A percentile compares a stretch with the other conserved stretches of the same genome.
These are phyloP conservation scores for Verticillium nubilum DNA, from an alignment of 2,329 filamentous ascomycete genomes.

Conservation along the genomic window DNA sequence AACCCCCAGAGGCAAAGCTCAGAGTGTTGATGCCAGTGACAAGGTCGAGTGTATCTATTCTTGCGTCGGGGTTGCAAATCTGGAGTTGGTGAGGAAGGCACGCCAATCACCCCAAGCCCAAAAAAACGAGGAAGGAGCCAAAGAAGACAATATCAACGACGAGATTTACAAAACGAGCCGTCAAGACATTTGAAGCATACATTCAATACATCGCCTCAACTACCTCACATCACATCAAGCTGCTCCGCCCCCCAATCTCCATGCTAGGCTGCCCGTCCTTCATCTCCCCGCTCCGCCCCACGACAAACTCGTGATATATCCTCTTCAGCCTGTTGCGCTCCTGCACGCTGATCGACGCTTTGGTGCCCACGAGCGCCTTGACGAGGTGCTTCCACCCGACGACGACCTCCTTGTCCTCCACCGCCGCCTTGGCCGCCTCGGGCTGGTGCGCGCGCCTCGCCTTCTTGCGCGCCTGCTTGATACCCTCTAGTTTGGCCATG, in stretches of 20 bases:
- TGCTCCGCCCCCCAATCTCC: slow-evolving; percentile 88
- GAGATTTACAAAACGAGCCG: too few relatives aligned
- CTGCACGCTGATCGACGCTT: slow-evolving; percentile 74
- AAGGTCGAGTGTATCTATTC: too few relatives aligned
- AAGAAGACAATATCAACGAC: neutral
- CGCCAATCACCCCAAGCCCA: neutral
- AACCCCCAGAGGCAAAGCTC: too few relatives aligned
- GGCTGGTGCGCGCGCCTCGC: slow-evolving; percentile 25
- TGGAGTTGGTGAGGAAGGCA: neutral
- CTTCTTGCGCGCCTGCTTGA: slow-evolving; percentile 63
- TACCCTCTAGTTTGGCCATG: slow-evolving; percentile 71
- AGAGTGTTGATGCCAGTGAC: too few relatives aligned
- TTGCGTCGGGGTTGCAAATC: too few relatives aligned
- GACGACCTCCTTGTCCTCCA: slow-evolving; percentile 61
- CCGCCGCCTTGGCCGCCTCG: slow-evolving; percentile 20
- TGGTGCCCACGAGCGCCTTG: slow-evolving; percentile 69
- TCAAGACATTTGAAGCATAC: too few relatives aligned
- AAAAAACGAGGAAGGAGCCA: neutral
- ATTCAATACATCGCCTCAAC: neutral
- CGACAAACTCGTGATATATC: slow-evolving; percentile 92
- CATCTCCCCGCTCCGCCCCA: slow-evolving; percentile 91
- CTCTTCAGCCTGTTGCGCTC: slow-evolving; percentile 69
- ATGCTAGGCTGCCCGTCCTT: slow-evolving; percentile 85
- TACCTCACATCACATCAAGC: slow-evolving; percentile 67
- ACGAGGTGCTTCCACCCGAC: slow-evolving; percentile 81